Evolutionary conservation across 1,284 basidiomycete genomes (phyloP), one percentile per base, ranked within the genome.

Genomic region (Ustilago nuda): DNA sequence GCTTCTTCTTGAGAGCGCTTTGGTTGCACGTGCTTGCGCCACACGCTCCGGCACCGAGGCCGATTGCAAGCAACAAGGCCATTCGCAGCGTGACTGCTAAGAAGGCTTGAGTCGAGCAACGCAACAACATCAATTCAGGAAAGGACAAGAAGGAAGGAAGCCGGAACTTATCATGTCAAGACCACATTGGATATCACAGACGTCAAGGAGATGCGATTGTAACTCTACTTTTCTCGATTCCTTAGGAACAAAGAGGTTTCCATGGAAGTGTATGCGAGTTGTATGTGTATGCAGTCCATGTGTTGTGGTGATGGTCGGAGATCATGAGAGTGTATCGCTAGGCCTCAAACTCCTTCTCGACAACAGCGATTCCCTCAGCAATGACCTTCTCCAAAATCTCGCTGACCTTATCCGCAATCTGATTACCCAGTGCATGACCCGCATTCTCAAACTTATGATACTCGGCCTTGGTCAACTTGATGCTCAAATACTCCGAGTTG

Each of bases 391-490:
- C 64, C 32, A 82, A 57, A 43, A 78, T 66, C 33, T 17, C 41
- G 56, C 81, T 81, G n/a, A 82, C 71, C 45, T 59, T 45, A 1
- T 70, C 70, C 2, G 72, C 67, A 45, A 71, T 78, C 83, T 94
- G 93, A 7, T 86, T 79, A 52, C 90, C 88, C 27, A 93, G 82
- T 2, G 87, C 92, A 85, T 94, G 93, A 0, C 92, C 93, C 0
- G 90, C 90, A 2, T 87, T 87, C 55, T 89, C 83, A 89, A 91
- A 93, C 61, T 89, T 86, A 6, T 91, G 84, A 41, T 91, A 87
- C 83, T 94, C 91, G 1, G 91, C 92, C 61, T 90, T 89, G 0
- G 90, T 89, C 90, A 95, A 91, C 43, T 87, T 81, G n/a, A 86
- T 79, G 77, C 90, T 90, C 46, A 95, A 84, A 36, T 89, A 87